phyloP scores from a whole-genome alignment of 768 basidiomycete species.

The Suillus subluteus region DNA sequence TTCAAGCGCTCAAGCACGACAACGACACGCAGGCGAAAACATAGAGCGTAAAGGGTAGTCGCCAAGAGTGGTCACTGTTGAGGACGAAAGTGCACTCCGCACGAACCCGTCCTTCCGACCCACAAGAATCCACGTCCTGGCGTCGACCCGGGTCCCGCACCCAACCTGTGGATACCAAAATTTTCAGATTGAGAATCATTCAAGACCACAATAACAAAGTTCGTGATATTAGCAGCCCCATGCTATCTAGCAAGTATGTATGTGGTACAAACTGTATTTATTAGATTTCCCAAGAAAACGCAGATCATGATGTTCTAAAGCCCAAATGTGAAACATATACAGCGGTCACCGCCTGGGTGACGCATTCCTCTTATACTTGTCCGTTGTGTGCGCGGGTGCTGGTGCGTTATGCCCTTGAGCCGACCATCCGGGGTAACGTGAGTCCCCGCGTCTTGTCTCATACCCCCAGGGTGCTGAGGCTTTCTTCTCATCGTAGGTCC shows the following conservation, averaged over 20 bases:
- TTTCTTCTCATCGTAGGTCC: conserved; percentile 38
- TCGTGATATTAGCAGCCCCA: conserved; percentile 7
- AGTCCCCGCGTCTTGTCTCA: conserved; percentile 25
- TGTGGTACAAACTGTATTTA: conserved; percentile 21
- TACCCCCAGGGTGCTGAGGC: conserved; percentile 7
- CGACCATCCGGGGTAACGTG: conserved; percentile 25
- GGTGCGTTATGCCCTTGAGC: conserved; percentile 26
- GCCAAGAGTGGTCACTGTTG: not conserved
- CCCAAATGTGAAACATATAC: conserved; percentile 14
- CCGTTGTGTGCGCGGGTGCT: conserved; percentile 32
- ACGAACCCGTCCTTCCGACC: not conserved
- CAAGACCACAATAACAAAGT: not conserved
- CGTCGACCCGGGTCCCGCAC: too few relatives aligned
- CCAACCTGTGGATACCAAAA: too few relatives aligned
- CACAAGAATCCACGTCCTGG: too few relatives aligned
- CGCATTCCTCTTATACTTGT: conserved; percentile 44
- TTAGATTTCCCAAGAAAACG: conserved; percentile 12
- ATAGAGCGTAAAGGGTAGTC: not conserved
- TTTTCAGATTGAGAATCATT: not conserved
- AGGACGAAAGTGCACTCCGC: not conserved
- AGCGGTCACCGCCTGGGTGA: conserved; percentile 48
- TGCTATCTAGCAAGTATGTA: conserved; percentile 12
- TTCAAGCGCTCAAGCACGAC: not conserved
- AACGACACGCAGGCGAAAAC: not conserved
- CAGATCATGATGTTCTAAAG: conserved; percentile 11